Conservation (phyloP, 2,329 filamentous ascomycete genomes). For the Tolypocladium pustulatum region DNA sequence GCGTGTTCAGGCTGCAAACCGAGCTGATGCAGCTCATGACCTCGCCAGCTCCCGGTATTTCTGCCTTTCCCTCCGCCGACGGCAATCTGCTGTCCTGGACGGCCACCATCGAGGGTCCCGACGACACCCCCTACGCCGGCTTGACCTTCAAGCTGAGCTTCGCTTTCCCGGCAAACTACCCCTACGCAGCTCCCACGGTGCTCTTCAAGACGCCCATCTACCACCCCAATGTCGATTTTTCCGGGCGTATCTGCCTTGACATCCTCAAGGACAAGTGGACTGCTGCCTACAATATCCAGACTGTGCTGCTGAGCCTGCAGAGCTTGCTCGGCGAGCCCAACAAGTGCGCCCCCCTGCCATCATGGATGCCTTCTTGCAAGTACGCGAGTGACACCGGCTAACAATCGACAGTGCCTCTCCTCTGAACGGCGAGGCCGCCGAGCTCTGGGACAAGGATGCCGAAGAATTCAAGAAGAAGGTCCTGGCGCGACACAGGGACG, state of each 20-base stretch:
- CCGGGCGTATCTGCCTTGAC: constrained; percentile 90
- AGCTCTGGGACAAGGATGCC: constrained; percentile 85
- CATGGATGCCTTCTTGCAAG: neutral
- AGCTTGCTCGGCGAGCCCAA: constrained; percentile 94
- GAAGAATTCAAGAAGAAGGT: constrained; percentile 79
- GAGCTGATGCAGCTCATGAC: constrained; percentile 99
- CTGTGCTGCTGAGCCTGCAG: constrained; percentile 84
- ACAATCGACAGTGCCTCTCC: constrained; percentile 62
- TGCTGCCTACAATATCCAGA: constrained; percentile 92
- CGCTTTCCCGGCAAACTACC: constrained; percentile 84
- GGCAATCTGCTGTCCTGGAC: constrained; percentile 89
- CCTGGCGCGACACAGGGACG: constrained; percentile 48
- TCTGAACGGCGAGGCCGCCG: constrained; percentile 89
- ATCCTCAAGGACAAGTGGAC: constrained; percentile 99
- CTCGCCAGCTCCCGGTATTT: constrained; percentile 83
- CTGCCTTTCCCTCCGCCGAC: constrained; percentile 84
- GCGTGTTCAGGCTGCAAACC: constrained; percentile 64
- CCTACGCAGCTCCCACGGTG: constrained; percentile 81
- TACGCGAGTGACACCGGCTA: constrained; percentile 6
- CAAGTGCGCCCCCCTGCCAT: constrained; percentile 57
- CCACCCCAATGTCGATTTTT: constrained; percentile 97
- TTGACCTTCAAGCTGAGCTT: constrained; percentile 89
- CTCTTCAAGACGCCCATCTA: constrained; percentile 98
- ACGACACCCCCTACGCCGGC: constrained; percentile 81
- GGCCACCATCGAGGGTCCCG: constrained; percentile 84